Evolutionary conservation across 495 filamentous ascomycete species (phyloP).

Genomic region (Lophium mytilinum): DNA sequence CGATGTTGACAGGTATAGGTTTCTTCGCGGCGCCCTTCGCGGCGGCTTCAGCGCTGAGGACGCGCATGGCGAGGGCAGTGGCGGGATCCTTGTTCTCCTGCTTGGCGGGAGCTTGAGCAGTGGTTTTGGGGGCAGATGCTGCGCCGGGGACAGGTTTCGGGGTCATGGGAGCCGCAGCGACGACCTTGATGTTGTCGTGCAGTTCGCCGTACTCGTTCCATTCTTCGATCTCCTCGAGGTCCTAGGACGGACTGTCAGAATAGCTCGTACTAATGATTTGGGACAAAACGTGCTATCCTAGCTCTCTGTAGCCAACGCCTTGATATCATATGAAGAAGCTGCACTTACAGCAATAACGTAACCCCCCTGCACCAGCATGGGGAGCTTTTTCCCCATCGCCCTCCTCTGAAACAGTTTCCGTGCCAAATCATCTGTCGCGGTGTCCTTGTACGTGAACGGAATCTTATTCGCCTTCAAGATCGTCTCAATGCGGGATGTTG

Average conservation of each 20-base stretch:
- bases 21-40: conserved; percentile 21
- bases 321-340: neutral
- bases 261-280: neutral
- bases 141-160: conserved; percentile 3
- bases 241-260: conserved; percentile 43
- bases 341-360: conserved; percentile 73
- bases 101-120: neutral
- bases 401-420: conserved; percentile 84
- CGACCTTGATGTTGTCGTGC: conserved; percentile 62
- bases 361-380: conserved; percentile 81
- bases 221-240: conserved; percentile 88
- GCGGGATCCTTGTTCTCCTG: conserved; percentile 11
- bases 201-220: conserved; percentile 99
- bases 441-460: conserved; percentile 83
- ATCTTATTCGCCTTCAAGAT: conserved; percentile 94
- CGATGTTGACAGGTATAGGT: conserved; percentile 9
- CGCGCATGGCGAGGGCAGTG: conserved; percentile 14
- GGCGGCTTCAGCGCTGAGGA: conserved; percentile 22
- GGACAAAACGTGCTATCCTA: neutral
- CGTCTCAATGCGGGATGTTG: conserved; percentile 88
- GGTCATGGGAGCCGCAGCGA: conserved; percentile 21
- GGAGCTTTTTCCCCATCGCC: conserved; percentile 70
- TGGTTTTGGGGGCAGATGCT: conserved; percentile 1
- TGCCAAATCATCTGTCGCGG: conserved; percentile 86
- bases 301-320: neutral